Evolutionary conservation across 148 eudicot genomes (phyloP).

Genomic region (Vaccinium myrtillus): DNA sequence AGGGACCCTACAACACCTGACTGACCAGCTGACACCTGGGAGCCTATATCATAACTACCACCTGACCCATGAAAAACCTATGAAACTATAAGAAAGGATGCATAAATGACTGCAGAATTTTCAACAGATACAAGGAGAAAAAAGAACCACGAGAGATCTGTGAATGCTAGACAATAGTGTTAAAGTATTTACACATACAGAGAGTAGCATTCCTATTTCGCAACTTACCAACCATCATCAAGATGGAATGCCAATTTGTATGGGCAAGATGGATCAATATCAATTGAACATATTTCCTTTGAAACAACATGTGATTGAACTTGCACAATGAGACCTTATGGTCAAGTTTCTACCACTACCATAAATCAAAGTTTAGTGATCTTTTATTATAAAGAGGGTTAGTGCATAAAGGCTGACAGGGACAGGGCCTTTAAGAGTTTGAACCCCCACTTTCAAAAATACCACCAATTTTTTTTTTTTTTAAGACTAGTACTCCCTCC

Average conservation of each 20-base stretch:
- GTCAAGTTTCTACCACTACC: conserved; percentile 2
- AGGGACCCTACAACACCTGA: neutral
- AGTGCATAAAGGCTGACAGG: neutral
- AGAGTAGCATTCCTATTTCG: conserved; percentile 3
- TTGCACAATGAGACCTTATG: conserved; percentile 35
- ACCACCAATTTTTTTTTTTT: too few relatives aligned
- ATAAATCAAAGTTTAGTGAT: neutral
- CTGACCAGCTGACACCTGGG: neutral
- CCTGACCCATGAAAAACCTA: neutral
- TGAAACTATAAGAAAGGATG: too few relatives aligned
- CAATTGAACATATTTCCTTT: conserved; percentile 81
- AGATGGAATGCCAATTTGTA: conserved; percentile 87
- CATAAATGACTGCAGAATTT: too few relatives aligned
- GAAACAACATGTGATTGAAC: conserved; percentile 79
- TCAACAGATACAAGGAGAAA: too few relatives aligned
- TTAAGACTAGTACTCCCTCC: too few relatives aligned
- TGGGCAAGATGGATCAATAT: conserved; percentile 66
- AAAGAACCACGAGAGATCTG: too few relatives aligned
- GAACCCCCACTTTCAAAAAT: too few relatives aligned
- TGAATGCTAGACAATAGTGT: too few relatives aligned
- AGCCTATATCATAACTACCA: neutral
- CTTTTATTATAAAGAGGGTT: neutral
- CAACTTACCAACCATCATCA: conserved; percentile 92
- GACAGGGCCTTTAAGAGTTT: too few relatives aligned
- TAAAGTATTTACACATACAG: neutral